Evolutionary conservation across 1,139 yeast genomes (phyloP).

Genomic region (Zhuliangozyma parablackwelliae): DNA sequence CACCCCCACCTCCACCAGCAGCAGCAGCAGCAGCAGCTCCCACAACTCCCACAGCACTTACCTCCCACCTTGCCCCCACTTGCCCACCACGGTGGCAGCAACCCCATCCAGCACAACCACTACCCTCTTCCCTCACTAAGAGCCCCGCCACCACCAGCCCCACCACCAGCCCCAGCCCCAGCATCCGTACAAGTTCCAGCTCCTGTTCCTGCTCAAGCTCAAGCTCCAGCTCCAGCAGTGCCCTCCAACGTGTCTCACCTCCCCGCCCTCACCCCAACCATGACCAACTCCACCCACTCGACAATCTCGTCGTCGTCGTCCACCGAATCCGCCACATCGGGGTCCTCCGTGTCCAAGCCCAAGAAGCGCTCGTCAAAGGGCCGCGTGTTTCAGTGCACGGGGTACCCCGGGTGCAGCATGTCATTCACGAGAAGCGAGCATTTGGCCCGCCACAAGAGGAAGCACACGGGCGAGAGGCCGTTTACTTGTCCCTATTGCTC

Average conservation of each 20-base stretch:
- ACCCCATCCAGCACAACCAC: slow-evolving; percentile 1
- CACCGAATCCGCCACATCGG: slow-evolving; percentile 1
- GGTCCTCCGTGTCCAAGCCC: slow-evolving; percentile 4
- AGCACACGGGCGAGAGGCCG: slow-evolving; percentile 94
- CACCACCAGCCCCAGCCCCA: slow-evolving; percentile 1
- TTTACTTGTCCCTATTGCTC: slow-evolving; percentile 82
- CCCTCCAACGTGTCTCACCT: background rate
- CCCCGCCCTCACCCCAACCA: slow-evolving; percentile 8
- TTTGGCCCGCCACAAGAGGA: slow-evolving; percentile 85
- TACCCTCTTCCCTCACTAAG: slow-evolving; percentile 8
- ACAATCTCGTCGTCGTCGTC: slow-evolving; percentile 7
- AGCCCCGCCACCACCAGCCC: slow-evolving; percentile 6
- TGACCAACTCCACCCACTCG: slow-evolving; percentile 8
- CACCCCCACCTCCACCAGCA: too few species aligned
- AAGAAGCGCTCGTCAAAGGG: slow-evolving; percentile 49
- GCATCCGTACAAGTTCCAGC: background rate
- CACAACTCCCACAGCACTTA: background rate
- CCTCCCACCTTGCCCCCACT: slow-evolving; percentile 1
- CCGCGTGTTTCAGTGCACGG: slow-evolving; percentile 77
- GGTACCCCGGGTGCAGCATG: slow-evolving; percentile 85
- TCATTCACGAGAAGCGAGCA: slow-evolving; percentile 87
- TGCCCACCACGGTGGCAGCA: background rate
- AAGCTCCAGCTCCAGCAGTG: background rate
- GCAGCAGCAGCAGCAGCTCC: too few species aligned
- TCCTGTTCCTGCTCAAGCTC: slow-evolving; percentile 4